Evolutionary conservation across 2,329 filamentous ascomycete species (phyloP).

Genomic region (Herpotrichia juniperi): DNA sequence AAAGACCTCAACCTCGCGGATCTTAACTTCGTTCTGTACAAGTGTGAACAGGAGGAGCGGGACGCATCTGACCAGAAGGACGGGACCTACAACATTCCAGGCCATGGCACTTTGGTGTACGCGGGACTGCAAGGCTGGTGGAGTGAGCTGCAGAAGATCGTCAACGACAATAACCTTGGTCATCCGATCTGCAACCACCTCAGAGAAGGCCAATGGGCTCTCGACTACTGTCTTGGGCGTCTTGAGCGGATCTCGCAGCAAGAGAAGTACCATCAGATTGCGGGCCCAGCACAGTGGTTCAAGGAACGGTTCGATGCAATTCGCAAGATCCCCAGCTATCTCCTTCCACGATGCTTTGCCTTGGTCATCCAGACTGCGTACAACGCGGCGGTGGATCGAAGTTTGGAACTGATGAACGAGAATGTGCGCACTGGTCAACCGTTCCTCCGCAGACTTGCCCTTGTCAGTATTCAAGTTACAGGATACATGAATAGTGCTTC

Average conservation of each 20-base stretch:
- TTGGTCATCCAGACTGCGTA: conserved; percentile 88
- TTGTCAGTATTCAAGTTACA: conserved; percentile 91
- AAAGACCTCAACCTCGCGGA: conserved; percentile 76
- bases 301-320: conserved; percentile 85
- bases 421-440: conserved; percentile 82
- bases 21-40: conserved; percentile 89
- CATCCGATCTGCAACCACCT: conserved; percentile 94
- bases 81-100: conserved; percentile 88
- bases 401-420: conserved; percentile 77
- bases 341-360: conserved; percentile 92
- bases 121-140: conserved; percentile 99
- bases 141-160: conserved; percentile 85
- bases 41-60: conserved; percentile 86
- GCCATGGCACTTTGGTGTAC: conserved; percentile 84
- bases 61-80: conserved; percentile 80
- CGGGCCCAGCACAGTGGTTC: conserved; percentile 76
- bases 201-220: conserved; percentile 86
- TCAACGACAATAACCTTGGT: conserved; percentile 86
- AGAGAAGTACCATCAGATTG: conserved; percentile 66
- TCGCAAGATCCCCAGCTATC: conserved; percentile 81
- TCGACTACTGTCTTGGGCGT: conserved; percentile 84
- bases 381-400: conserved; percentile 78
- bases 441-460: conserved; percentile 85
- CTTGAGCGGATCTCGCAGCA: conserved; percentile 74
- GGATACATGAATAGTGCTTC: conserved; percentile 90